A percentile compares a stretch with the other conserved stretches of the same genome.
These are phyloP conservation scores for Hylodesmum podocarpum DNA, from an alignment of 306 rosid genomes.

Conservation along the genomic window DNA sequence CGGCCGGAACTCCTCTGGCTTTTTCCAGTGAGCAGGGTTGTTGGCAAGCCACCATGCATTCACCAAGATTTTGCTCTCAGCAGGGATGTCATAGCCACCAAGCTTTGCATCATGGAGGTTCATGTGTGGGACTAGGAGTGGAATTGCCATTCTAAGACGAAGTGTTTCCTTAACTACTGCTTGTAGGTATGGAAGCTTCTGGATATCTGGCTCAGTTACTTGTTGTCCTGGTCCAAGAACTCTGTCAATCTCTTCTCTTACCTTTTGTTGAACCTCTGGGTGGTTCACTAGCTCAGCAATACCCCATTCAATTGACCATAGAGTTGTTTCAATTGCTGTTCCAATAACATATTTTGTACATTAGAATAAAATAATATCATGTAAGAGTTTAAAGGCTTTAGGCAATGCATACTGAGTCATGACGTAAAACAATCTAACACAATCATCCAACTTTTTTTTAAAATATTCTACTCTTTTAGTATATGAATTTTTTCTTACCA, in stretches of 20 bases:
- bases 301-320: slow-evolving; percentile 95
- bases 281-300: slow-evolving; percentile 91
- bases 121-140: slow-evolving; percentile 92
- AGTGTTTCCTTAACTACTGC: slow-evolving; percentile 87
- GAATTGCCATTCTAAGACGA: slow-evolving; percentile 81
- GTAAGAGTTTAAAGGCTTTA: too few relatives aligned
- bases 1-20: slow-evolving; percentile 78
- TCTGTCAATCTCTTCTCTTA: slow-evolving; percentile 56
- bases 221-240: slow-evolving; percentile 67
- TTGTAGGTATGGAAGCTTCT: slow-evolving; percentile 80
- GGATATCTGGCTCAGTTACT: slow-evolving; percentile 67
- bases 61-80: slow-evolving; percentile 82
- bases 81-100: slow-evolving; percentile 67
- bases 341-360: neutral
- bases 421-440: too few relatives aligned
- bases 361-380: too few relatives aligned
- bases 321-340: slow-evolving; percentile 87
- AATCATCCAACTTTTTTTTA: too few relatives aligned
- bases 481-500: too few relatives aligned
- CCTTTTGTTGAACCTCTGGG: slow-evolving; percentile 61
- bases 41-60: slow-evolving; percentile 94
- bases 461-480: too few relatives aligned
- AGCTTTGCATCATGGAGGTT: slow-evolving; percentile 86
- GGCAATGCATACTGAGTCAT: too few relatives aligned
- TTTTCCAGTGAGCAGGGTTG: slow-evolving; percentile 83